These are phyloP conservation scores for Ceratonia siliqua DNA, from an alignment of 306 rosid species.

Conservation along the genomic window DNA sequence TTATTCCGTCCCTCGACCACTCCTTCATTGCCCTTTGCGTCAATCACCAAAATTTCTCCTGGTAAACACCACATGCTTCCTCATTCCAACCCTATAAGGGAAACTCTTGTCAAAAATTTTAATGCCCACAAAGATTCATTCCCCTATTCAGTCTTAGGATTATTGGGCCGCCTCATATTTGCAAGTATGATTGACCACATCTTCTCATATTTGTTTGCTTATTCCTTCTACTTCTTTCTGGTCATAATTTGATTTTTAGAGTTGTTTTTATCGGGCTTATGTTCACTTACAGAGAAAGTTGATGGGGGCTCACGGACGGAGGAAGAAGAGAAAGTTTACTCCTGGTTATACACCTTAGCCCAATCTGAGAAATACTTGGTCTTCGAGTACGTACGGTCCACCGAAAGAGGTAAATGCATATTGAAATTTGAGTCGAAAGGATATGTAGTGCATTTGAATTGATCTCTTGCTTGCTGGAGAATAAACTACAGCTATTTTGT, in stretches of 20 bases:
- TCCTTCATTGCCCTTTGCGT: conserved; percentile 39
- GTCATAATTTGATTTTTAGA: background rate
- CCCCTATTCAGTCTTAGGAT: conserved; percentile 10
- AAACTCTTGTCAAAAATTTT: conserved; percentile 48
- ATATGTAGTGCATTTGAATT: background rate
- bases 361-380: conserved; percentile 61
- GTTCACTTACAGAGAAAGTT: conserved; percentile 51
- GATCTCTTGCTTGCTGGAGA: background rate
- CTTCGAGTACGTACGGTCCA: conserved; percentile 80
- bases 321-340: conserved; percentile 72
- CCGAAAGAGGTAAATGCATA: conserved; percentile 62
- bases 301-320: conserved; percentile 69
- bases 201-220: background rate
- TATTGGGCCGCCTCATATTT: conserved; percentile 40
- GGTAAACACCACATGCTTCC: conserved; percentile 42
- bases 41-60: conserved; percentile 45
- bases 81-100: conserved; percentile 34
- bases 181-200: conserved; percentile 36
- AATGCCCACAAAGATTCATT: conserved; percentile 28
- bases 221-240: background rate
- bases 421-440: background rate
- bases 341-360: conserved; percentile 81
- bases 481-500: too few relatives aligned
- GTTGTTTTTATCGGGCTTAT: conserved; percentile 13
- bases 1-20: background rate